Conservation (phyloP, 139 green algal genomes). For the Pedinophyceae sp. region DNA sequence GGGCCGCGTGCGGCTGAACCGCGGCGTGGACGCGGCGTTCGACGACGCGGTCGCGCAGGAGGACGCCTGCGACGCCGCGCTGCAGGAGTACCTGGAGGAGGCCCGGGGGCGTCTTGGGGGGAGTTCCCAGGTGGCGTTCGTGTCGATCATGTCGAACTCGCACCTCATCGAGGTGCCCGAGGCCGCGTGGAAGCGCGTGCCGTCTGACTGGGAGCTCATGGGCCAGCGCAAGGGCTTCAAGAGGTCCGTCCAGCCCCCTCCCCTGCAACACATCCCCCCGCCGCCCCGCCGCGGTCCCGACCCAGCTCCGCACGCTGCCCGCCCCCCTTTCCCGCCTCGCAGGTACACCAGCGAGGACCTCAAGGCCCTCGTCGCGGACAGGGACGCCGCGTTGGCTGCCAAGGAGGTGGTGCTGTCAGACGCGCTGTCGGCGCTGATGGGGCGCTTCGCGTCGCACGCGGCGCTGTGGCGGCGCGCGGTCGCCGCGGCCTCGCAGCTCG, state of each 20-base stretch:
- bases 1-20: slow-evolving; percentile 50
- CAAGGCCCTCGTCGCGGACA: slow-evolving; percentile 31
- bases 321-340: no score
- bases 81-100: slow-evolving; percentile 30
- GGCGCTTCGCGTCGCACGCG: slow-evolving; percentile 32
- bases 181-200: slow-evolving; percentile 13
- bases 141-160: slow-evolving; percentile 69
- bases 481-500: slow-evolving; percentile 52
- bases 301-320: no score
- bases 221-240: slow-evolving; percentile 60
- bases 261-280: slow-evolving; percentile 4
- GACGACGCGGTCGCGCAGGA: slow-evolving; percentile 38
- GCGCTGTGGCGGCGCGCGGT: slow-evolving; percentile 53
- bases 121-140: slow-evolving; percentile 33
- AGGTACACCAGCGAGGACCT: slow-evolving; percentile 45
- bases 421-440: slow-evolving; percentile 28
- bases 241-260: slow-evolving; percentile 4
- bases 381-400: slow-evolving; percentile 21
- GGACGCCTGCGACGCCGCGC: slow-evolving; percentile 18
- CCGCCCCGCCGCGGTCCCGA: no score
- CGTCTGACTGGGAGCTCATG: slow-evolving; percentile 28
- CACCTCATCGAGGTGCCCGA: slow-evolving; percentile 81
- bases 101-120: slow-evolving; percentile 4
- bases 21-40: slow-evolving; percentile 52
- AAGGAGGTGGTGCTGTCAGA: slow-evolving; percentile 37